phyloP scores from a whole-genome alignment of 106 monocot species.

The Agapanthus africanus region DNA sequence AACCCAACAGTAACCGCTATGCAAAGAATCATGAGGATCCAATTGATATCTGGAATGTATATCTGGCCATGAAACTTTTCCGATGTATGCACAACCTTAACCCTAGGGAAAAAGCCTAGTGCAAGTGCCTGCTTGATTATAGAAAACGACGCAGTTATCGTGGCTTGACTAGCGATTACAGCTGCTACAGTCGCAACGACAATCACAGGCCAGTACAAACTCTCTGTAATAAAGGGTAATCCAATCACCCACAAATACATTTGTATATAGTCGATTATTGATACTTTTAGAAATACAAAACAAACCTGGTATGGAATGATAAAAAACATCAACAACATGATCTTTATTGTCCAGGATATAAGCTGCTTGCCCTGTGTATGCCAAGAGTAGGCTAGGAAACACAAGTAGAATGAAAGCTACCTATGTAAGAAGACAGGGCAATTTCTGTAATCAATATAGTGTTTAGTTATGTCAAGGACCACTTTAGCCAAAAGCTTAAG shows the following conservation, averaged over 20 bases:
- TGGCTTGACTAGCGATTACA: constrained; percentile 61
- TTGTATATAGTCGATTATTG: neutral
- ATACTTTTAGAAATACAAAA: neutral
- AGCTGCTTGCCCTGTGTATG: constrained; percentile 66
- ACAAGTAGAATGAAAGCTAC: constrained; percentile 65
- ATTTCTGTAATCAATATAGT: neutral
- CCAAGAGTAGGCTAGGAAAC: constrained; percentile 60
- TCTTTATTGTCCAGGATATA: constrained; percentile 41
- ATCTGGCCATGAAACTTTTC: constrained; percentile 55
- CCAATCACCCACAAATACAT: no score
- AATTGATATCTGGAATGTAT: constrained; percentile 66
- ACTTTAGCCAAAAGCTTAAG: neutral
- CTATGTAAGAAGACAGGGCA: constrained; percentile 21
- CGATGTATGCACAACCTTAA: constrained; percentile 64
- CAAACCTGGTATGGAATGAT: constrained; percentile 60
- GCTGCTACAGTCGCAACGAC: constrained; percentile 50
- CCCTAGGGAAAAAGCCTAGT: constrained; percentile 63
- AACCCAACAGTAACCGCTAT: constrained; percentile 58
- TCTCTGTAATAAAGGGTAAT: constrained; percentile 24
- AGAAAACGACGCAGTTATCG: constrained; percentile 61
- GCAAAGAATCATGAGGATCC: constrained; percentile 63
- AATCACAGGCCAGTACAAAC: constrained; percentile 61
- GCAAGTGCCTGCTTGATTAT: constrained; percentile 67
- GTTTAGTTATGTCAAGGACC: no score
- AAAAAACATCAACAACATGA: constrained; percentile 41